Evolutionary conservation across 1,284 basidiomycete species (phyloP).

Genomic region (Ceratobasidium sp.): DNA sequence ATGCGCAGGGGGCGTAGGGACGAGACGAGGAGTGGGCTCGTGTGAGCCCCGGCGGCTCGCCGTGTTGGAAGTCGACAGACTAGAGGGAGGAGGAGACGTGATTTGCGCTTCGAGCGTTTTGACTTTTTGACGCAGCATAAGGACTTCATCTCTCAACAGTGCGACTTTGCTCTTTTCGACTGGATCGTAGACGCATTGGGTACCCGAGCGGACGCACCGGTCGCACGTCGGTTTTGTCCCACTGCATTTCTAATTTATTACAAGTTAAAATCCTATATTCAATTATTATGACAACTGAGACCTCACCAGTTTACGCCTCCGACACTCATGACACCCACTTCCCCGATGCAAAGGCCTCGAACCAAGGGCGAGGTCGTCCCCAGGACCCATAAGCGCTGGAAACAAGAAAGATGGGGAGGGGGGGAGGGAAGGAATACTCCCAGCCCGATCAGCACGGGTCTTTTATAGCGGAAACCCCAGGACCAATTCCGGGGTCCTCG

Average conservation of each 20-base stretch:
- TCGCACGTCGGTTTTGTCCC: slow-evolving; percentile 41
- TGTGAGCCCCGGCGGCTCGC: neutral
- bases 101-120: slow-evolving; percentile 11
- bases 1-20: no score
- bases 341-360: slow-evolving; percentile 31
- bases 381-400: slow-evolving; percentile 20
- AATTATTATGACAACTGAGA: no score
- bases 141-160: slow-evolving; percentile 34
- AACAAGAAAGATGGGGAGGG: neutral
- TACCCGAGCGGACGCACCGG: slow-evolving; percentile 22
- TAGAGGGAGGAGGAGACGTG: neutral
- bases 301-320: slow-evolving; percentile 34
- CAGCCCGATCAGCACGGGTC: neutral
- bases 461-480: neutral
- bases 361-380: neutral
- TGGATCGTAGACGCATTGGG: slow-evolving; percentile 32
- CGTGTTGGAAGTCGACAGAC: neutral
- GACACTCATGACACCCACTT: slow-evolving; percentile 39
- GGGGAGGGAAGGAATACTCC: no score
- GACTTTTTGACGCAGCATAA: slow-evolving; percentile 40
- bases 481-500: neutral
- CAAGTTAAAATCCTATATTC: no score
- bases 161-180: slow-evolving; percentile 44
- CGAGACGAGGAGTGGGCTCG: neutral
- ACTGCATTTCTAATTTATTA: slow-evolving; percentile 26